phyloP scores from a whole-genome alignment of 129 eudicot genomes.

The Smallanthus sonchifolius region DNA sequence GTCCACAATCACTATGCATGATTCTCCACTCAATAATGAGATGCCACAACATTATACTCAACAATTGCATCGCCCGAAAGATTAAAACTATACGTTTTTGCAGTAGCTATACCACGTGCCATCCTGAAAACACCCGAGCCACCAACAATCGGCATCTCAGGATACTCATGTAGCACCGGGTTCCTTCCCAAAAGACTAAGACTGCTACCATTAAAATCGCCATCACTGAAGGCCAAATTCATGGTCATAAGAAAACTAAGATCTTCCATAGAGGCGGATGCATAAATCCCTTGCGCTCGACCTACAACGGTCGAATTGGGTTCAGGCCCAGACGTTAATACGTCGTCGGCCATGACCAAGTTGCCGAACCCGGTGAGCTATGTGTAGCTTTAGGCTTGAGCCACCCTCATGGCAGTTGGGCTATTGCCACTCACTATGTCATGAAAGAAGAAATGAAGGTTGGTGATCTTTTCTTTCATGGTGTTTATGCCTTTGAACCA shows the following conservation, averaged over 20 bases:
- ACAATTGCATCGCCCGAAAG: constrained; percentile 31
- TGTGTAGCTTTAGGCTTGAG: constrained; percentile 18
- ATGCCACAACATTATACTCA: constrained; percentile 30
- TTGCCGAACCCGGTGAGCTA: constrained; percentile 40
- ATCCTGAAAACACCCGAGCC: constrained; percentile 51
- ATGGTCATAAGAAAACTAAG: constrained; percentile 32
- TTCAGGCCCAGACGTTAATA: constrained; percentile 35
- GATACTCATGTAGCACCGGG: constrained; percentile 30
- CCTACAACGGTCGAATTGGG: constrained; percentile 37
- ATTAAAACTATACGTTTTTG: constrained; percentile 28
- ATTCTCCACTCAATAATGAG: constrained; percentile 31
- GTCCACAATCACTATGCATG: neutral
- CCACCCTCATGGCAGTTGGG: constrained; percentile 40
- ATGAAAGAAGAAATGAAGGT: constrained; percentile 51
- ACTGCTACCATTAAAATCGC: constrained; percentile 43
- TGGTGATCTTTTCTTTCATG: constrained; percentile 37
- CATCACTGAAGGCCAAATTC: constrained; percentile 34
- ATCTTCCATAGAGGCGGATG: constrained; percentile 36
- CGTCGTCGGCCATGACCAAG: constrained; percentile 35
- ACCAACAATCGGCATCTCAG: constrained; percentile 58
- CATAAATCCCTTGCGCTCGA: constrained; percentile 46
- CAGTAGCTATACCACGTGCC: constrained; percentile 47
- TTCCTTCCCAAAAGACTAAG: constrained; percentile 44
- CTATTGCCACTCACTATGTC: constrained; percentile 38
- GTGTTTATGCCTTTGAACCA: constrained; percentile 38